Percentiles rank a stretch among this genome's conserved stretches.
Evolutionary conservation across 2,329 filamentous ascomycete species (phyloP).

Genomic region (Fusarium sp.): DNA sequence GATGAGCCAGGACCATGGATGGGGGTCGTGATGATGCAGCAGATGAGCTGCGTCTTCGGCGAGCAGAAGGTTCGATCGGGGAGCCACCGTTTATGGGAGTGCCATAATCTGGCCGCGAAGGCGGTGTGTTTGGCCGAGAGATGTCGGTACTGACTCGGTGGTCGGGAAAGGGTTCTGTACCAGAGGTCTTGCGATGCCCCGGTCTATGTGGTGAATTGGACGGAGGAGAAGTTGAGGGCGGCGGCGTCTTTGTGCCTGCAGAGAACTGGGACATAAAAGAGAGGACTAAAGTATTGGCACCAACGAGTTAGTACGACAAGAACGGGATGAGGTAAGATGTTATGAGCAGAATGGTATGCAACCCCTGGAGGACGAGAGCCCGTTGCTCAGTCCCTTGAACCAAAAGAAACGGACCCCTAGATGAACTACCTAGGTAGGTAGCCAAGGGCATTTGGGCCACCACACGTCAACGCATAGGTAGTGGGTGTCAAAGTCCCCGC

Average conservation of each 20-base stretch:
- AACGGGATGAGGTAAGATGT: conserved; percentile 40
- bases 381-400: conserved; percentile 20
- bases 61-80: conserved; percentile 53
- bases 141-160: conserved; percentile 48
- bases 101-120: conserved; percentile 53
- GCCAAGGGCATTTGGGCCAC: conserved; percentile 24
- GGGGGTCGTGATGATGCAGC: conserved; percentile 67
- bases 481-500: conserved; percentile 27
- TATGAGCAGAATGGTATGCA: conserved; percentile 37
- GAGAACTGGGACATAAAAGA: conserved; percentile 90
- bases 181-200: conserved; percentile 45
- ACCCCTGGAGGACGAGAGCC: conserved; percentile 13
- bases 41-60: conserved; percentile 57
- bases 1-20: conserved; percentile 88
- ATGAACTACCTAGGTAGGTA: no score
- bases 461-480: conserved; percentile 23
- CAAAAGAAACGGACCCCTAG: conserved; percentile 22
- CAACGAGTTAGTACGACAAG: conserved; percentile 35
- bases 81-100: conserved; percentile 54
- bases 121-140: conserved; percentile 52
- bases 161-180: conserved; percentile 47
- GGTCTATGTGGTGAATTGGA: conserved; percentile 46
- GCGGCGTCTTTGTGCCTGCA: conserved; percentile 57
- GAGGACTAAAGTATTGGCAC: conserved; percentile 66
- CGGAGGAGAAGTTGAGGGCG: conserved; percentile 57